Evolutionary conservation across 257 asterid species (phyloP).

Genomic region (Solanum gandarillasii): DNA sequence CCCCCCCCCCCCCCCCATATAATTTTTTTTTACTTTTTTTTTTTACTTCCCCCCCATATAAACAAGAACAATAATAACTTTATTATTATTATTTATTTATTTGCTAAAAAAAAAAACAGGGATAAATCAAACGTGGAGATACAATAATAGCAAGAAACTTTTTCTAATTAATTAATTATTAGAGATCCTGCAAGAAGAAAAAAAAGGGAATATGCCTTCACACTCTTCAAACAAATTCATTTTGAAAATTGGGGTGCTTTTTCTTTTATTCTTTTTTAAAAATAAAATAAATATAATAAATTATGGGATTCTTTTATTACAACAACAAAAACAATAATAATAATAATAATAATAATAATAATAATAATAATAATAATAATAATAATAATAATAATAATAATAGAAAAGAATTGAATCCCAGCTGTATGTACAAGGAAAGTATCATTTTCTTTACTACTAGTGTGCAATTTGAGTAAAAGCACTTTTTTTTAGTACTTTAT

Average conservation of each 20-base stretch:
- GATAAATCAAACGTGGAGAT: not conserved
- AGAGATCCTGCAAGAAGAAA: not conserved
- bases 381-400: not conserved
- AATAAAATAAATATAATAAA: no score
- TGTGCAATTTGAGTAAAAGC: not conserved
- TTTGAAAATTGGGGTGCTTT: not conserved
- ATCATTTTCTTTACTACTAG: not conserved
- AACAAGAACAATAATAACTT: not conserved
- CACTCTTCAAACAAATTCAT: not conserved
- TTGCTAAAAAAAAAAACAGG: not conserved
- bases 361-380: no score
- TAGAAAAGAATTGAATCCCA: not conserved
- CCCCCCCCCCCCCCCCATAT: accelerated
- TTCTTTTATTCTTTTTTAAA: not conserved
- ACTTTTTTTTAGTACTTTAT: not conserved
- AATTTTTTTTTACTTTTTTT: no score
- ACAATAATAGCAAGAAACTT: not conserved
- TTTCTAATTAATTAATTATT: no score
- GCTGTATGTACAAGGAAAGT: not conserved
- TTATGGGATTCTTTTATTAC: not conserved
- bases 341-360: not conserved
- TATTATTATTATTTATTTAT: not conserved
- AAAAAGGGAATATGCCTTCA: not conserved
- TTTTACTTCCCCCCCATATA: not conserved
- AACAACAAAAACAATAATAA: no score